Evolutionary conservation across 2,329 filamentous ascomycete species (phyloP).

Genomic region (Calonectria hawksworthii): DNA sequence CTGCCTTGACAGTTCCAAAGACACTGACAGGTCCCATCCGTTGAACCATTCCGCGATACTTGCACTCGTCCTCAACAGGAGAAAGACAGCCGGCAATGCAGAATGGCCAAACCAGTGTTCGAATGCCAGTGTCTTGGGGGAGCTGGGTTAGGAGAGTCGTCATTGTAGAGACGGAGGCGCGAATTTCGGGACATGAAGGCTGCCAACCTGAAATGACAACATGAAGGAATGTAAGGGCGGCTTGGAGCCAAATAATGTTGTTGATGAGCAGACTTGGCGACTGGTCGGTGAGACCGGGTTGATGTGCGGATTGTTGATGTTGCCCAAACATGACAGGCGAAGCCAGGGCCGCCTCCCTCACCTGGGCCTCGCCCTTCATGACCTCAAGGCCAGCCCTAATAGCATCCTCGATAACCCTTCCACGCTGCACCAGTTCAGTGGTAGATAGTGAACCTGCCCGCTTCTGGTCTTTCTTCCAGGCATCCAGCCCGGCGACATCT

Average conservation of each 20-base stretch:
- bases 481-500: conserved; percentile 66
- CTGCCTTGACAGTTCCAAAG: conserved; percentile 61
- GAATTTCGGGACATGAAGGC: conserved; percentile 59
- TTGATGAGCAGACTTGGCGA: conserved; percentile 44
- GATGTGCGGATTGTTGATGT: conserved; percentile 38
- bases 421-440: conserved; percentile 61
- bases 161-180: conserved; percentile 49
- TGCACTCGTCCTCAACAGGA: conserved; percentile 55
- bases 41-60: conserved; percentile 57
- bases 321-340: conserved; percentile 37
- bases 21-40: conserved; percentile 58
- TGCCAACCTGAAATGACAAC: conserved; percentile 67
- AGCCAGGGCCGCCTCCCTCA: not conserved
- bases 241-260: conserved; percentile 63
- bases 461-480: conserved; percentile 67
- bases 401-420: conserved; percentile 55
- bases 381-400: conserved; percentile 51
- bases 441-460: conserved; percentile 59
- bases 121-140: conserved; percentile 48
- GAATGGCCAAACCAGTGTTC: conserved; percentile 57
- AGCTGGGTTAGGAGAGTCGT: conserved; percentile 52
- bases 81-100: conserved; percentile 59
- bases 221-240: conserved; percentile 61
- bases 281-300: conserved; percentile 35
- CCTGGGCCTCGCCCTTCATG: conserved; percentile 43